Conservation (phyloP, 225 moss, liverwort and hornwort genomes). For the Pseudisothecium myosuroides region DNA sequence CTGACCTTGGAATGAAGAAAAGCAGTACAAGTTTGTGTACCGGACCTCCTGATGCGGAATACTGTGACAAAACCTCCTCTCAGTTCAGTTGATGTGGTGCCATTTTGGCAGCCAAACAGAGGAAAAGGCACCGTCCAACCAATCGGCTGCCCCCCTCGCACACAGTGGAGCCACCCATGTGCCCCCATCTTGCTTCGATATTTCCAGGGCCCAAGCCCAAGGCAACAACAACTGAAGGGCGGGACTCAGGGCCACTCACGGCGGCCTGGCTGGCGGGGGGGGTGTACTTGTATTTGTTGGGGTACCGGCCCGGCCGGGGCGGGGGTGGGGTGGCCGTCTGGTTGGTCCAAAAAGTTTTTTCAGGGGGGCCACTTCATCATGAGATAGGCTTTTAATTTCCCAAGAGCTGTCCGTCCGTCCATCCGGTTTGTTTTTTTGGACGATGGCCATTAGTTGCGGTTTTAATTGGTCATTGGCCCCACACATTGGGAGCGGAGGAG, state of each 20-base stretch:
- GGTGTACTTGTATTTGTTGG: background rate
- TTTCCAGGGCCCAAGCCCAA: background rate
- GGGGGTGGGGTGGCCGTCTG: background rate
- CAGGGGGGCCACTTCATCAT: background rate
- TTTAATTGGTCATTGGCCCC: background rate
- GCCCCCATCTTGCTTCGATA: background rate
- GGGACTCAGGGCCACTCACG: background rate
- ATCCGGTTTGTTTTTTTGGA: background rate
- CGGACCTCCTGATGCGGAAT: too few species aligned
- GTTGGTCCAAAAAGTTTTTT: background rate
- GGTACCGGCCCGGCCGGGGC: background rate
- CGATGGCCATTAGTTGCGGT: background rate
- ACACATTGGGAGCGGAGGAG: background rate
- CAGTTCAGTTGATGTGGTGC: background rate
- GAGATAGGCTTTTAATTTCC: background rate
- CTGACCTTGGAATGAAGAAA: too few species aligned
- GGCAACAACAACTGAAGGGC: too few species aligned
- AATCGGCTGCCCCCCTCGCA: background rate
- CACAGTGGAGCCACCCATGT: background rate
- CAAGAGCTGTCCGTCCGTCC: background rate
- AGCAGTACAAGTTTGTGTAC: background rate
- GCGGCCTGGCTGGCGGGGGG: too few species aligned
- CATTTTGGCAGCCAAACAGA: slow-evolving; percentile 10
- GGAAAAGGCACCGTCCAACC: slow-evolving; percentile 40
- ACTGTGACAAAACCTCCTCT: too few species aligned